Evolutionary conservation across 331 rosid species (phyloP).

Genomic region (Quercus phellos): DNA sequence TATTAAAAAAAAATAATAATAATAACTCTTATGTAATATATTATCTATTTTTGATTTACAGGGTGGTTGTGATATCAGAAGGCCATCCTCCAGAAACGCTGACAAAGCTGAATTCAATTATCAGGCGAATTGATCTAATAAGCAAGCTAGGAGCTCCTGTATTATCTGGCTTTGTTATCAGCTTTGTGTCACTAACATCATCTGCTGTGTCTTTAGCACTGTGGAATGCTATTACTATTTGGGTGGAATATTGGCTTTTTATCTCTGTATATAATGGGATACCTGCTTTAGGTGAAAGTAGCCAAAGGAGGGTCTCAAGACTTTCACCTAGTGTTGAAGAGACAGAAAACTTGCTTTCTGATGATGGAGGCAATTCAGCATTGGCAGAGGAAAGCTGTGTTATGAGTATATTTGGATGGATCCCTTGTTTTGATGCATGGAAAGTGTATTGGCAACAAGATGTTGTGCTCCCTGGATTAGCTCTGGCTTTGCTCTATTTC

Average conservation of each 20-base stretch:
- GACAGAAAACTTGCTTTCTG: conserved; percentile 29
- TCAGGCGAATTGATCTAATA: conserved; percentile 74
- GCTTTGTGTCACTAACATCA: conserved; percentile 72
- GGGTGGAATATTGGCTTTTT: conserved; percentile 86
- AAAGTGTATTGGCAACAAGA: conserved; percentile 67
- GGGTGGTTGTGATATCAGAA: conserved; percentile 89
- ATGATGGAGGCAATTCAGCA: conserved; percentile 3
- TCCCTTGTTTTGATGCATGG: conserved; percentile 68
- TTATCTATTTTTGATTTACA: conserved; percentile 22
- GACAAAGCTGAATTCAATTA: conserved; percentile 61
- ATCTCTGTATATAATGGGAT: conserved; percentile 69
- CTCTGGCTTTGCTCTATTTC: conserved; percentile 74
- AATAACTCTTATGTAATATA: background rate
- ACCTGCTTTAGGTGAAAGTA: conserved; percentile 60
- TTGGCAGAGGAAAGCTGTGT: conserved; percentile 20
- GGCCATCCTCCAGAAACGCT: conserved; percentile 55
- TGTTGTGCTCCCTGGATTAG: conserved; percentile 67
- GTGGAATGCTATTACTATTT: conserved; percentile 67
- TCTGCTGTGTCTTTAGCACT: conserved; percentile 74
- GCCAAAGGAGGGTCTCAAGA: conserved; percentile 45
- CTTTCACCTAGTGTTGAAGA: conserved; percentile 25
- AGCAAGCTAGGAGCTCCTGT: conserved; percentile 88
- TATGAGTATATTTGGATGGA: conserved; percentile 16
- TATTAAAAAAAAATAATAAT: background rate
- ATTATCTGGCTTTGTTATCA: conserved; percentile 73